Evolutionary conservation across 2,329 filamentous ascomycete genomes (phyloP), one percentile per base, ranked within the genome.

Genomic region (Talaromyces islandicus): DNA sequence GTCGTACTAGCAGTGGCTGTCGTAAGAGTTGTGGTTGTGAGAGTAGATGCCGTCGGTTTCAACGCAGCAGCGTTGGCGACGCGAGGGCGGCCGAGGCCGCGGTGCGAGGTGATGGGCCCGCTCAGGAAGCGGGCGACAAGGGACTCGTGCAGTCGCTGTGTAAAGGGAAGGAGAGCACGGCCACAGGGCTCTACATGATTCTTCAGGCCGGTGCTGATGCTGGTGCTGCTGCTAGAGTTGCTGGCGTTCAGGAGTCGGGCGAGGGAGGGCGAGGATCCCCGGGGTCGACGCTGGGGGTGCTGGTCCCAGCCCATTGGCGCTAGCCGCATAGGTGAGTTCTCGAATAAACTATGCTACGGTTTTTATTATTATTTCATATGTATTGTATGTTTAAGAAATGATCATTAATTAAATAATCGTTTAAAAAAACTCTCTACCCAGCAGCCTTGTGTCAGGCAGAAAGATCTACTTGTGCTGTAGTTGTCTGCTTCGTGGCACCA

Each of bases 41-140:
- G 6, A 6, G 58, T 52, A 30, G 50, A 14, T 21, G 60, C 43
- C 25, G 54, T 52, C 50, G 25, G 35, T 53, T 27, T 56, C 38
- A 43, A 41, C 38, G 38, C 38, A 43, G 38, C 38, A 43, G 54
- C 61, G 56, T 56, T 56, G 59, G 59, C 60, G 60, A 58, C 55
- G 60, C 60, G 60, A 61, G 60, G 60, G 54, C 54, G 25, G 54
- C 51, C 27, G 35, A 41, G 48, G 27, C 43, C 43, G 32, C 53
- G 55, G 17, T 50, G 27, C 5, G 12, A 10, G 19, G 30, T 7
- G 21, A 46, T 19, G 41, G 59, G 46, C 52, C 52, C 56, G 50
- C 60, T 52, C 51, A 41, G 52, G 43, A 65, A 57, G 35, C 62
- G 57, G 32, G 62, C 58, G n/a, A 64, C 60, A 57, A 66, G 60